Evolutionary conservation across 73 alveolate genomes (phyloP).

Genomic region (Tetrahymena malaccensis): DNA sequence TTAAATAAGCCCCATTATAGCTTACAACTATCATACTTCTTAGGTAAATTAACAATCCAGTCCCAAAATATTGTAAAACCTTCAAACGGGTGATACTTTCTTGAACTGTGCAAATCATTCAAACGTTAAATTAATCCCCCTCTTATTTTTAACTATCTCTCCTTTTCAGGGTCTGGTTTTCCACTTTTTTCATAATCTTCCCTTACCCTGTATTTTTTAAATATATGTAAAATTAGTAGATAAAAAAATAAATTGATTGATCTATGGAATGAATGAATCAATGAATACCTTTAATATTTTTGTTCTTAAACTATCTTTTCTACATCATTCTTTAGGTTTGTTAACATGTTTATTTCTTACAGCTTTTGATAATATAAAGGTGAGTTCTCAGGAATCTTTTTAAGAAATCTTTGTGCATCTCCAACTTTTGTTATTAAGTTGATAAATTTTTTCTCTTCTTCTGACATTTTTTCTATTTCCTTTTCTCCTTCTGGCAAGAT

Average conservation of each 20-base stretch:
- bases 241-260: too few species aligned
- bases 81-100: conserved; percentile 24
- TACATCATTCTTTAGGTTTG: conserved; percentile 16
- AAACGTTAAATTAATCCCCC: conserved; percentile 4
- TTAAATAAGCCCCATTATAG: conserved; percentile 34
- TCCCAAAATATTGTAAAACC: conserved; percentile 38
- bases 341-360: neutral
- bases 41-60: conserved; percentile 36
- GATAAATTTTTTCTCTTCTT: conserved; percentile 24
- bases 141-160: conserved; percentile 15
- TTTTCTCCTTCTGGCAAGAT: conserved; percentile 20
- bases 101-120: conserved; percentile 22
- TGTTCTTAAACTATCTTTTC: conserved; percentile 41
- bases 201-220: neutral
- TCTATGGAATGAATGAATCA: too few species aligned
- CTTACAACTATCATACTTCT: conserved; percentile 32
- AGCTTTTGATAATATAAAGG: conserved; percentile 5
- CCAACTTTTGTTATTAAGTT: conserved; percentile 30
- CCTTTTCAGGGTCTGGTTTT: conserved; percentile 24
- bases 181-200: conserved; percentile 32
- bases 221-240: too few species aligned
- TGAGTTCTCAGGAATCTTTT: conserved; percentile 8
- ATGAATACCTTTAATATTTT: conserved; percentile 11
- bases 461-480: conserved; percentile 25
- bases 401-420: conserved; percentile 31